These are phyloP conservation scores for Circinella umbellata DNA, from an alignment of 371 early-diverging fungal species.

Conservation along the genomic window DNA sequence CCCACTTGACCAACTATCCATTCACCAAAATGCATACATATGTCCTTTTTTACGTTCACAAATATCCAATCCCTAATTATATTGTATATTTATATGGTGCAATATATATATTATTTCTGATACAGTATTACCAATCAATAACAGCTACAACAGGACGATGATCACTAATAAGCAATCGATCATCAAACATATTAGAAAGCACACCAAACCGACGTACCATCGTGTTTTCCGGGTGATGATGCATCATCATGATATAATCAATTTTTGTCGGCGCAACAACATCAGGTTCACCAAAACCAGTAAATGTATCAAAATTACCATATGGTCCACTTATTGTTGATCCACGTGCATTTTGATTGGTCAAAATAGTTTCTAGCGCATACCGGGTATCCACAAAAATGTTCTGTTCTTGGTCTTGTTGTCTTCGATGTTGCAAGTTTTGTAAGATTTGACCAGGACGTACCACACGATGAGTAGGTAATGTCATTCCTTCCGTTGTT, in stretches of 20 bases:
- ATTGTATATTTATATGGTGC: too few species aligned
- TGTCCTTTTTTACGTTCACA: too few species aligned
- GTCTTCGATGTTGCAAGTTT: constrained; percentile 20
- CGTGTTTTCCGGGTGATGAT: constrained; percentile 14
- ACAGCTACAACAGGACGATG: constrained; percentile 56
- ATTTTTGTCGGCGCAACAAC: constrained; percentile 39
- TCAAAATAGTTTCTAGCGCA: constrained; percentile 34
- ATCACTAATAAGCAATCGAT: constrained; percentile 49
- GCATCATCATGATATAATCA: constrained; percentile 50
- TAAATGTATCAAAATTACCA: constrained; percentile 50
- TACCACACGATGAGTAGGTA: constrained; percentile 52
- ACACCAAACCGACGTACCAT: constrained; percentile 39
- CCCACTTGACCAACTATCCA: too few species aligned
- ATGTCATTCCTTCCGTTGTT: constrained; percentile 32
- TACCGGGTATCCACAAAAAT: constrained; percentile 41
- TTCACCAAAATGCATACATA: too few species aligned
- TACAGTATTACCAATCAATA: constrained; percentile 33
- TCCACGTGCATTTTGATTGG: constrained; percentile 22
- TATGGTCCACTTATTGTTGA: constrained; percentile 41
- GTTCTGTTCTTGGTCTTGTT: constrained; percentile 19
- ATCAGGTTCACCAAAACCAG: constrained; percentile 46
- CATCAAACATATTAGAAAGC: constrained; percentile 46
- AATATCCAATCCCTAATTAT: too few species aligned
- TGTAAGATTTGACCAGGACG: constrained; percentile 36
- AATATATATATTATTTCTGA: too few species aligned